These are phyloP conservation scores for Fusarium caatingaense DNA, from an alignment of 2,329 filamentous ascomycete species.

Conservation along the genomic window DNA sequence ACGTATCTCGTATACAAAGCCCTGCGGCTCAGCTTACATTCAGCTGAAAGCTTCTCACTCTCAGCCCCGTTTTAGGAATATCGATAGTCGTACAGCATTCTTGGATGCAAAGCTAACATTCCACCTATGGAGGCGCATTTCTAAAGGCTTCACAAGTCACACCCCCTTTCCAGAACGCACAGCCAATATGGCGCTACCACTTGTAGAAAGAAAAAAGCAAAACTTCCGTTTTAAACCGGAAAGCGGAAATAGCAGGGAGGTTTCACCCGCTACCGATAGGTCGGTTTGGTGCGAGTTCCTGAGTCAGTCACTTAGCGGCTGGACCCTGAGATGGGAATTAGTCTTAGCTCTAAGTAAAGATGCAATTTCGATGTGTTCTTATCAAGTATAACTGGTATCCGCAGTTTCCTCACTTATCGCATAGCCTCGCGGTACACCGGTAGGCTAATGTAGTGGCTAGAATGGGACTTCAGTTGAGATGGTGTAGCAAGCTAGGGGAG, in stretches of 20 bases:
- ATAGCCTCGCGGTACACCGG: neutral
- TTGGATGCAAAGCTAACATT: neutral
- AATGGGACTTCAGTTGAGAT: neutral
- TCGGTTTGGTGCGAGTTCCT: neutral
- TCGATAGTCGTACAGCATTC: neutral
- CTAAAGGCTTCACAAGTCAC: slow-evolving; percentile 1
- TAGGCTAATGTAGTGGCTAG: neutral
- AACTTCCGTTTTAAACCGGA: slow-evolving; percentile 17
- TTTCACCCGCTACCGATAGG: neutral
- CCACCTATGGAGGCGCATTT: neutral
- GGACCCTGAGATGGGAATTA: slow-evolving; percentile 2
- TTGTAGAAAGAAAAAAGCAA: neutral
- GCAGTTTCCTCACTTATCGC: neutral
- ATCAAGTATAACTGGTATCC: neutral
- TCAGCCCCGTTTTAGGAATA: slow-evolving; percentile 34
- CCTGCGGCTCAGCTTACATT: neutral
- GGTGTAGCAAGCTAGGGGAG: neutral
- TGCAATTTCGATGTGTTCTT: neutral
- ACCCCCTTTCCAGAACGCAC: slow-evolving; percentile 2
- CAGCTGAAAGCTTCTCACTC: slow-evolving; percentile 2
- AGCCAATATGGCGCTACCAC: slow-evolving; percentile 8
- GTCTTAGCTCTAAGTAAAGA: neutral
- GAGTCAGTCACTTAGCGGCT: neutral
- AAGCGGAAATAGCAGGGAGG: neutral
- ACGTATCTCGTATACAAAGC: slow-evolving; percentile 8